phyloP scores from a whole-genome alignment of 2,329 filamentous ascomycete species.

The Pleurostoma richardsiae region DNA sequence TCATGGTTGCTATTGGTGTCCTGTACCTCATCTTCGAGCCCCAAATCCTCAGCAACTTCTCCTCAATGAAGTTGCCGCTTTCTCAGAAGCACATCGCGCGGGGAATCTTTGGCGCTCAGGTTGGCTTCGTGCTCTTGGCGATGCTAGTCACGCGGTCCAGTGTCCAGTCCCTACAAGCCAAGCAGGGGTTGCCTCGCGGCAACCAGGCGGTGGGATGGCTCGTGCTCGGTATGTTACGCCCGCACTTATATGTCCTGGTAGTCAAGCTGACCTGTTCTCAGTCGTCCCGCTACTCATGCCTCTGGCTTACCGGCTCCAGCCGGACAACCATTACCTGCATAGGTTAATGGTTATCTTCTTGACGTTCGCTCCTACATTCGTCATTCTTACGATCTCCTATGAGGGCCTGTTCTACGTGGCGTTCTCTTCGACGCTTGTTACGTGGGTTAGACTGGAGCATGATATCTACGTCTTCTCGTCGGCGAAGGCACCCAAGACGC shows the following conservation, averaged over 20 bases:
- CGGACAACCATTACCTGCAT: slow-evolving; percentile 86
- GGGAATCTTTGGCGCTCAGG: slow-evolving; percentile 60
- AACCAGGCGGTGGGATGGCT: slow-evolving; percentile 86
- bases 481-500: slow-evolving; percentile 7
- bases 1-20: slow-evolving; percentile 74
- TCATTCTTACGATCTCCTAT: slow-evolving; percentile 95
- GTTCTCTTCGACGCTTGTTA: slow-evolving; percentile 76
- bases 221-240: slow-evolving; percentile 56
- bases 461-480: slow-evolving; percentile 52
- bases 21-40: slow-evolving; percentile 79
- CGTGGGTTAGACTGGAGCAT: slow-evolving; percentile 91
- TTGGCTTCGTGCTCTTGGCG: slow-evolving; percentile 74
- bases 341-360: slow-evolving; percentile 85
- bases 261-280: slow-evolving; percentile 24
- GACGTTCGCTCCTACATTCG: slow-evolving; percentile 86
- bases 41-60: slow-evolving; percentile 41
- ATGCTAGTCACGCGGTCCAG: slow-evolving; percentile 86
- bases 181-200: slow-evolving; percentile 76
- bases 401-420: slow-evolving; percentile 94
- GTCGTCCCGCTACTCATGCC: slow-evolving; percentile 74
- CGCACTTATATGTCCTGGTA: slow-evolving; percentile 4
- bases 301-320: slow-evolving; percentile 72
- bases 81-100: slow-evolving; percentile 44
- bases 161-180: slow-evolving; percentile 78
- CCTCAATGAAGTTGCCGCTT: slow-evolving; percentile 17